Conservation (phyloP, 805 yeast species). For the Candida oleophila region DNA sequence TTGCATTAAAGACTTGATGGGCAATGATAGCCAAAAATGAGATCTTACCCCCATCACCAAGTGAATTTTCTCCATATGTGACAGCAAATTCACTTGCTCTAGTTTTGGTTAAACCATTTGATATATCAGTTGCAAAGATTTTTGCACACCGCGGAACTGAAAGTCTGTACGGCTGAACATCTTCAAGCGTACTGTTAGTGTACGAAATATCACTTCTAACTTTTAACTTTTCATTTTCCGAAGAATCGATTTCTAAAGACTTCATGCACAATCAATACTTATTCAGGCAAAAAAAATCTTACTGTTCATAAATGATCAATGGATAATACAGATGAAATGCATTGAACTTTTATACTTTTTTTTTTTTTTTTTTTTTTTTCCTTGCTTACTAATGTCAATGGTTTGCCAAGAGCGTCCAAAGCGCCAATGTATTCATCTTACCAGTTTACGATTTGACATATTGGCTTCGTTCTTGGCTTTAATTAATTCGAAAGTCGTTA, state of each 20-base stretch:
- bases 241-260: neutral
- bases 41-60: constrained; percentile 31
- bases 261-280: too few species aligned
- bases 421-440: too few species aligned
- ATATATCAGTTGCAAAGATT: constrained; percentile 40
- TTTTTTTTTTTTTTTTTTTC: too few species aligned
- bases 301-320: too few species aligned
- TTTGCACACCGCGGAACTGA: constrained; percentile 36
- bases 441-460: neutral
- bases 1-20: constrained; percentile 39
- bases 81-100: constrained; percentile 13
- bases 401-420: too few species aligned
- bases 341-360: too few species aligned
- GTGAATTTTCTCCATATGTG: constrained; percentile 23
- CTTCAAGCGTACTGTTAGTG: neutral
- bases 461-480: neutral
- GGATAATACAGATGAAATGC: too few species aligned
- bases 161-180: constrained; percentile 27
- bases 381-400: too few species aligned
- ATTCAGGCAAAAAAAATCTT: too few species aligned
- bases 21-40: constrained; percentile 29
- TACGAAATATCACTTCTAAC: neutral
- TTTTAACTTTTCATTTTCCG: neutral
- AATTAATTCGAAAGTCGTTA: neutral
- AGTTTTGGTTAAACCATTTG: constrained; percentile 44